Conservation (phyloP, 2,329 filamentous ascomycete species). For the Hypocrella siamensis region DNA sequence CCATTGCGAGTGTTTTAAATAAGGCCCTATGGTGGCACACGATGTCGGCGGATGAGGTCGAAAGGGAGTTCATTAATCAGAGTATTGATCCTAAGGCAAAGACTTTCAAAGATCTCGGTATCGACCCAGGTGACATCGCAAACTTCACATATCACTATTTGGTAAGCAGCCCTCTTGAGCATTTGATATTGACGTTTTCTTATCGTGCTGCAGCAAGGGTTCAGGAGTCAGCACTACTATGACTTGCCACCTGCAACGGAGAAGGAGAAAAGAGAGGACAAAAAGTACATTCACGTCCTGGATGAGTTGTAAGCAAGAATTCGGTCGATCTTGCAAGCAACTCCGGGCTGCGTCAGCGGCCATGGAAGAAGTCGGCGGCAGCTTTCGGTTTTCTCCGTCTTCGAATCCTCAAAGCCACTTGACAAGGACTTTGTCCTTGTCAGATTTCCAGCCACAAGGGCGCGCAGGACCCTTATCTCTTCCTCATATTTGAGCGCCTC, state of each 20-base stretch:
- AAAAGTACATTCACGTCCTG: conserved; percentile 89
- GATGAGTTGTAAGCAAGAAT: conserved; percentile 78
- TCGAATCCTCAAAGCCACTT: too few relatives aligned
- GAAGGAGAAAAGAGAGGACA: conserved; percentile 86
- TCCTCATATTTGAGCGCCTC: too few relatives aligned
- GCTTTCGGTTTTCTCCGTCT: too few relatives aligned
- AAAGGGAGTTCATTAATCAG: conserved; percentile 88
- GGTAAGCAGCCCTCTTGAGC: conserved; percentile 32
- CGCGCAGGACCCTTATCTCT: too few relatives aligned
- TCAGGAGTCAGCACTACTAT: conserved; percentile 76
- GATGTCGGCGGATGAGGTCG: conserved; percentile 68
- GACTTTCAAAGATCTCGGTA: conserved; percentile 87
- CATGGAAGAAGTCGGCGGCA: too few relatives aligned
- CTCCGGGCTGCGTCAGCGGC: too few relatives aligned
- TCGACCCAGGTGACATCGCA: conserved; percentile 74
- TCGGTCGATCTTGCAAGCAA: too few relatives aligned
- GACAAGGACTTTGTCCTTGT: too few relatives aligned
- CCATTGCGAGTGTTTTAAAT: conserved; percentile 60
- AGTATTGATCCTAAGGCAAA: conserved; percentile 79
- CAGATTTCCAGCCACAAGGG: too few relatives aligned
- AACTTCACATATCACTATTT: conserved; percentile 88
- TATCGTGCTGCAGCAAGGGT: conserved; percentile 54
- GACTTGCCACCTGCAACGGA: conserved; percentile 90
- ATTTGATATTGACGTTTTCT: conserved; percentile 8
- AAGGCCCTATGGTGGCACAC: conserved; percentile 79